These are phyloP conservation scores for Vanrija sp. DNA, from an alignment of 1,284 basidiomycete species.

Conservation along the genomic window DNA sequence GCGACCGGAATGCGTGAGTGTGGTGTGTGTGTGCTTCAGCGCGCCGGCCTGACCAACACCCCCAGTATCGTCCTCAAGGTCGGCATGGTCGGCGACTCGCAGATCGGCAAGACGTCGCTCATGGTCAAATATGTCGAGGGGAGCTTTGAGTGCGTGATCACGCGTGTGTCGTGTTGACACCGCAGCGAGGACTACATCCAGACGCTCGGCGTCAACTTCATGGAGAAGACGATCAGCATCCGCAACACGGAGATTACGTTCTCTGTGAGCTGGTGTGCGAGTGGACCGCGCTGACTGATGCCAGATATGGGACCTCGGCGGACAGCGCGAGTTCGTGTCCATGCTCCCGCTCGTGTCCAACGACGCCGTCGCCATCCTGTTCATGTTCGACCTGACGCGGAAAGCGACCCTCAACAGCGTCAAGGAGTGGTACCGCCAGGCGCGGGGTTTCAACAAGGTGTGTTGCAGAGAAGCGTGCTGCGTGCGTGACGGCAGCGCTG, in stretches of 20 bases:
- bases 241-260: conserved; percentile 97
- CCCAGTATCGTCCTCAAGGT: conserved; percentile 90
- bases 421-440: conserved; percentile 99
- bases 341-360: conserved; percentile 98
- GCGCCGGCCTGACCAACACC: conserved; percentile 3
- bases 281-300: conserved; percentile 1
- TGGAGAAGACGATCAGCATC: conserved; percentile 98
- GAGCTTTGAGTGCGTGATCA: conserved; percentile 67
- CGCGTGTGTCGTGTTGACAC: conserved; percentile 1
- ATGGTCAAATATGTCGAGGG: conserved; percentile 99
- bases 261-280: conserved; percentile 54
- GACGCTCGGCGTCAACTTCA: conserved; percentile 98
- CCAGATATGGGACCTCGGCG: conserved; percentile 93
- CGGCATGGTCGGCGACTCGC: conserved; percentile 98
- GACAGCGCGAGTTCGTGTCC: conserved; percentile 96
- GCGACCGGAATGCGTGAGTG: conserved; percentile 41
- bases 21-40: not conserved
- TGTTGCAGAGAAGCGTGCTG: conserved; percentile 23
- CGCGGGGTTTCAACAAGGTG: conserved; percentile 96
- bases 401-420: conserved; percentile 96
- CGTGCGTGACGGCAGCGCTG: not conserved
- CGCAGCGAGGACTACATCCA: conserved; percentile 92
- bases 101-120: conserved; percentile 95
- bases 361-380: conserved; percentile 95
- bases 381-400: conserved; percentile 98